phyloP scores from a whole-genome alignment of 2,329 filamentous ascomycete genomes.

The Lecanicillium sp. region DNA sequence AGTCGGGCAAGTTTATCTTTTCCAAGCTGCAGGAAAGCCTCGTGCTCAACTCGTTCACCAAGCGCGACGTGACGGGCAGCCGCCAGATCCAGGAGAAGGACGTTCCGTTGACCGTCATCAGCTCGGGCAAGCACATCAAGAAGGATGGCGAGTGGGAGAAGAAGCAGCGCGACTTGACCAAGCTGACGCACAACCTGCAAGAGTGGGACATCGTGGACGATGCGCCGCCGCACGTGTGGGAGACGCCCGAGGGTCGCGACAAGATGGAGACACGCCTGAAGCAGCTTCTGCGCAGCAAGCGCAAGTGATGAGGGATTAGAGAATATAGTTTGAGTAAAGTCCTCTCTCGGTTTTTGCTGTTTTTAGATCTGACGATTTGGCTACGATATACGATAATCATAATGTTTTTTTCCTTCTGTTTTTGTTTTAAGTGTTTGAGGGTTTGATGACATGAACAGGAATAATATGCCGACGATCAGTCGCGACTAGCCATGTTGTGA shows the following conservation, averaged over 20 bases:
- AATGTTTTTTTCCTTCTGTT: neutral
- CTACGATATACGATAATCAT: neutral
- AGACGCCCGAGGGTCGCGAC: constrained; percentile 62
- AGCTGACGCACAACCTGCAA: constrained; percentile 70
- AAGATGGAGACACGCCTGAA: constrained; percentile 73
- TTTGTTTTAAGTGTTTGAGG: no score
- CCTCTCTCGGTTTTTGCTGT: neutral
- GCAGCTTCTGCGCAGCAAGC: constrained; percentile 50
- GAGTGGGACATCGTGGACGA: constrained; percentile 82
- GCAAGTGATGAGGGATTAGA: neutral
- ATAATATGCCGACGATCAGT: no score
- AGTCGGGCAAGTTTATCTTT: constrained; percentile 78
- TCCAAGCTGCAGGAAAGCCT: constrained; percentile 89
- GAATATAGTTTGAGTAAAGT: neutral
- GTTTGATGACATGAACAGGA: no score
- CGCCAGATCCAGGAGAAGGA: constrained; percentile 71
- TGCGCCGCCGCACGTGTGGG: constrained; percentile 85
- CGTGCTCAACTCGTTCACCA: constrained; percentile 77
- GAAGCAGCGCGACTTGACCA: constrained; percentile 79
- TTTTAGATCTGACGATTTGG: no score
- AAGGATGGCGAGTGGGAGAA: constrained; percentile 67
- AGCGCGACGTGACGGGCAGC: constrained; percentile 73
- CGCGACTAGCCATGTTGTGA: no score
- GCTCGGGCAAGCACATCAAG: constrained; percentile 67
- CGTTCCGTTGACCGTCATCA: constrained; percentile 73